Percentiles rank a stretch among this genome's conserved stretches.
phyloP scores from a whole-genome alignment of 768 basidiomycete genomes.

The Macrolepiota fuliginosa region DNA sequence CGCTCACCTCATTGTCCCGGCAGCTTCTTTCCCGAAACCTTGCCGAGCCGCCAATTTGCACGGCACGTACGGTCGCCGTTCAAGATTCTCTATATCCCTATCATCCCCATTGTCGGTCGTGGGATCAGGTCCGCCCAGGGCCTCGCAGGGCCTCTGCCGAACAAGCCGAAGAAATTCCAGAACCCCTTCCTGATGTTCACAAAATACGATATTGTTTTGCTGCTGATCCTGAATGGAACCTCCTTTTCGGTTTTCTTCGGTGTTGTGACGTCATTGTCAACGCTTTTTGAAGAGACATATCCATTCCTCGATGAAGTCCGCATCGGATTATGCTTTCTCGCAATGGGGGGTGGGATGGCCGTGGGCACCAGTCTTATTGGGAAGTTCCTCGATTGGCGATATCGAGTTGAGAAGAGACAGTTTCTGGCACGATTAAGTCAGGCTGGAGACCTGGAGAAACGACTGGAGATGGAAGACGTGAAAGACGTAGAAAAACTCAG shows the following conservation, averaged over 20 bases:
- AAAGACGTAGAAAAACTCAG: neutral
- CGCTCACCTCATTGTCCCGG: slow-evolving; percentile 21
- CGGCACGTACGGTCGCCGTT: neutral
- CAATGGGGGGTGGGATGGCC: slow-evolving; percentile 71
- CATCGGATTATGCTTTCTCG: slow-evolving; percentile 76
- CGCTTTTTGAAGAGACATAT: slow-evolving; percentile 58
- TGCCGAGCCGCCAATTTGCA: slow-evolving; percentile 20
- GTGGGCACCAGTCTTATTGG: slow-evolving; percentile 60
- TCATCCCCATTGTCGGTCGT: slow-evolving; percentile 8
- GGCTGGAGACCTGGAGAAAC: slow-evolving; percentile 1
- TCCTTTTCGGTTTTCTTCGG: slow-evolving; percentile 57
- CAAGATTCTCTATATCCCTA: slow-evolving; percentile 4
- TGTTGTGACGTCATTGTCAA: slow-evolving; percentile 57
- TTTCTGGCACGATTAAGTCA: slow-evolving; percentile 13
- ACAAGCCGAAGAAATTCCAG: slow-evolving; percentile 33
- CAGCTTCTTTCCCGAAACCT: slow-evolving; percentile 50
- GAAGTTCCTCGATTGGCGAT: slow-evolving; percentile 65
- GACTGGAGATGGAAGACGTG: neutral
- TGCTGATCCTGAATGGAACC: slow-evolving; percentile 51
- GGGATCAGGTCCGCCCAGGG: neutral
- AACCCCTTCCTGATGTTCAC: slow-evolving; percentile 58
- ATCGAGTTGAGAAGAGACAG: slow-evolving; percentile 37
- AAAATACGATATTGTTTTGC: slow-evolving; percentile 50
- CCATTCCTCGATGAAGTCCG: slow-evolving; percentile 57
- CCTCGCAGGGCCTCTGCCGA: slow-evolving; percentile 21